These are phyloP conservation scores for Lachancea lanzarotensis DNA, from an alignment of 805 yeast species.

Conservation along the genomic window DNA sequence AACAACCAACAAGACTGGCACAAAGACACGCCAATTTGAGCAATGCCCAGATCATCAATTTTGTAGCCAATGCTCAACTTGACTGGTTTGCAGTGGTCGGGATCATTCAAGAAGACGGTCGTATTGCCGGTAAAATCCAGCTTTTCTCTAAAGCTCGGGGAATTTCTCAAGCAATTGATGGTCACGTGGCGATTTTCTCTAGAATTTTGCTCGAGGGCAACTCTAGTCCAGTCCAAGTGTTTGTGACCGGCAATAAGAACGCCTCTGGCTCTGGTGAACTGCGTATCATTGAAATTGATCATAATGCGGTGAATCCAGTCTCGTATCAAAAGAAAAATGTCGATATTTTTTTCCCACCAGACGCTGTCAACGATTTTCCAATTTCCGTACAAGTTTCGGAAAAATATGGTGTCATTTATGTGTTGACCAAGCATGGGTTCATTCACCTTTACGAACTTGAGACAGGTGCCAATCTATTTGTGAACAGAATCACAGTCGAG, in stretches of 20 bases:
- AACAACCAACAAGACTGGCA: constrained; percentile 76
- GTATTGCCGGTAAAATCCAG: constrained; percentile 95
- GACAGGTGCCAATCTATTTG: constrained; percentile 85
- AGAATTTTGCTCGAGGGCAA: constrained; percentile 68
- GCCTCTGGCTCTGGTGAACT: constrained; percentile 74
- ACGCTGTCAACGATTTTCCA: constrained; percentile 94
- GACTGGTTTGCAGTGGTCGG: constrained; percentile 97
- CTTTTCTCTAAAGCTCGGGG: constrained; percentile 81
- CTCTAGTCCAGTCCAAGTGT: constrained; percentile 66
- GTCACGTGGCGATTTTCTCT: constrained; percentile 92
- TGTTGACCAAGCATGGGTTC: constrained; percentile 93
- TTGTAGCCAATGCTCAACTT: constrained; percentile 69
- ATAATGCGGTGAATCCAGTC: constrained; percentile 72
- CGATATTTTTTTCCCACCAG: constrained; percentile 94
- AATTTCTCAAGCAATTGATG: constrained; percentile 94
- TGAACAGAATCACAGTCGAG: constrained; percentile 93
- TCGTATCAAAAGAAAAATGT: constrained; percentile 77
- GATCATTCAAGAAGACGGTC: constrained; percentile 86
- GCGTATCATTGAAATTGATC: constrained; percentile 95
- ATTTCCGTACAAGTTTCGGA: constrained; percentile 82
- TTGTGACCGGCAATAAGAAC: constrained; percentile 86
- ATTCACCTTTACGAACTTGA: constrained; percentile 93
- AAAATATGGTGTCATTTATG: constrained; percentile 78
- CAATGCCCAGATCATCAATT: constrained; percentile 84
- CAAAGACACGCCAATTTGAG: constrained; percentile 74